Evolutionary conservation across 345 rosid genomes (phyloP).

Genomic region (Aegle marmelos): DNA sequence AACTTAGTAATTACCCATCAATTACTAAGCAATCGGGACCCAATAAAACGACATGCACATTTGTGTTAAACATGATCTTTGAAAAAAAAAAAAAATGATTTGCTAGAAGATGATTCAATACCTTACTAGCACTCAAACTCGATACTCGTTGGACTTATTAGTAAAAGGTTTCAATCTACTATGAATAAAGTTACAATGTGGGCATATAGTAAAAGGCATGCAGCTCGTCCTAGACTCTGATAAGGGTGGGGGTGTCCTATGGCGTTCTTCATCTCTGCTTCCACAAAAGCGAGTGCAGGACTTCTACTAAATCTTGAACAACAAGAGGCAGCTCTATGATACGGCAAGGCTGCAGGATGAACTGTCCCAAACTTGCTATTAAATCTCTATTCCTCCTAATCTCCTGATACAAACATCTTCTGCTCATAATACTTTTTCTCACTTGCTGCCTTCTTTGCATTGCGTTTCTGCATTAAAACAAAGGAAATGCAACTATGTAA

Average conservation of each 20-base stretch:
- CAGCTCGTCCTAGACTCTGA: not conserved
- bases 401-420: conserved; percentile 56
- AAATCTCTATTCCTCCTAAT: conserved; percentile 19
- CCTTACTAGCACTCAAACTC: no score
- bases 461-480: conserved; percentile 51
- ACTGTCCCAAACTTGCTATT: conserved; percentile 18
- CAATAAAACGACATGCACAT: not conserved
- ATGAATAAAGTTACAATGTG: conserved; percentile 5
- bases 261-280: not conserved
- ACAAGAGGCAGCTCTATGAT: conserved; percentile 15
- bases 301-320: not conserved
- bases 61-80: not conserved
- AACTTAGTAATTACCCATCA: no score
- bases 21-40: no score
- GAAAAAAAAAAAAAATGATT: no score
- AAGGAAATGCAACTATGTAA: not conserved
- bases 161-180: not conserved
- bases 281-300: not conserved
- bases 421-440: conserved; percentile 69
- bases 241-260: not conserved
- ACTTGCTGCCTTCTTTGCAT: conserved; percentile 49
- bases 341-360: conserved; percentile 14
- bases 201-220: not conserved
- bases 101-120: no score
- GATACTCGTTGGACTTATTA: not conserved